These are phyloP conservation scores for Pichia sp. DNA, from an alignment of 1,139 yeast genomes.

Conservation along the genomic window DNA sequence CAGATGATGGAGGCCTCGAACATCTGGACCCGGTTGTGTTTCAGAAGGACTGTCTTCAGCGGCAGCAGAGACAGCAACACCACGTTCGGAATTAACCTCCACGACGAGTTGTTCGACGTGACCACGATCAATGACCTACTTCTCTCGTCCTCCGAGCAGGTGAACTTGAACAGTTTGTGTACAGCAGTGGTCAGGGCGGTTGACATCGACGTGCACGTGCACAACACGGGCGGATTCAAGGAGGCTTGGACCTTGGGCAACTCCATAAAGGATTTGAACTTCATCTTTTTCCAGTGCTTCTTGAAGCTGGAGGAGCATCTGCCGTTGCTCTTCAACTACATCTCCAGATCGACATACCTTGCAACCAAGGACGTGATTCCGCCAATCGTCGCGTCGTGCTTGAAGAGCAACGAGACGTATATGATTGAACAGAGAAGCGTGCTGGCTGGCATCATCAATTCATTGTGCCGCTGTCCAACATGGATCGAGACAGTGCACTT, in stretches of 20 bases:
- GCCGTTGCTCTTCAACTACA: conserved; percentile 28
- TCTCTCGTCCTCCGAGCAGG: conserved; percentile 8
- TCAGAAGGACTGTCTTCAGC: background rate
- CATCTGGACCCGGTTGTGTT: conserved; percentile 8
- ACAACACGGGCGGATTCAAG: background rate
- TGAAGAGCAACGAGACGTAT: conserved; percentile 19
- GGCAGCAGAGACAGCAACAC: background rate
- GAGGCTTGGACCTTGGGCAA: background rate
- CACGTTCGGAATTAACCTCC: background rate
- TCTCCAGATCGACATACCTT: conserved; percentile 21
- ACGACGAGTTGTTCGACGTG: conserved; percentile 11
- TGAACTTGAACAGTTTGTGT: conserved; percentile 9
- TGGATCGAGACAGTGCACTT: conserved; percentile 9
- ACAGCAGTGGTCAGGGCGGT: conserved; percentile 2
- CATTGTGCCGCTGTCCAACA: conserved; percentile 15
- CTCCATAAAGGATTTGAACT: conserved; percentile 18
- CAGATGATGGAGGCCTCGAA: conserved; percentile 9
- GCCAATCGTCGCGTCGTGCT: conserved; percentile 19
- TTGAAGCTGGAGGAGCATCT: conserved; percentile 11
- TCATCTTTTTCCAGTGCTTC: conserved; percentile 16
- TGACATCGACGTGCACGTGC: conserved; percentile 1
- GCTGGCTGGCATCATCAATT: conserved; percentile 25
- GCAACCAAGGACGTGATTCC: conserved; percentile 14
- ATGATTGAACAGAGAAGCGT: conserved; percentile 22
- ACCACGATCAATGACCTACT: conserved; percentile 8